Evolutionary conservation across 2,329 filamentous ascomycete genomes (phyloP), one percentile per base, ranked within the genome.

Genomic region (Didymella sp.): DNA sequence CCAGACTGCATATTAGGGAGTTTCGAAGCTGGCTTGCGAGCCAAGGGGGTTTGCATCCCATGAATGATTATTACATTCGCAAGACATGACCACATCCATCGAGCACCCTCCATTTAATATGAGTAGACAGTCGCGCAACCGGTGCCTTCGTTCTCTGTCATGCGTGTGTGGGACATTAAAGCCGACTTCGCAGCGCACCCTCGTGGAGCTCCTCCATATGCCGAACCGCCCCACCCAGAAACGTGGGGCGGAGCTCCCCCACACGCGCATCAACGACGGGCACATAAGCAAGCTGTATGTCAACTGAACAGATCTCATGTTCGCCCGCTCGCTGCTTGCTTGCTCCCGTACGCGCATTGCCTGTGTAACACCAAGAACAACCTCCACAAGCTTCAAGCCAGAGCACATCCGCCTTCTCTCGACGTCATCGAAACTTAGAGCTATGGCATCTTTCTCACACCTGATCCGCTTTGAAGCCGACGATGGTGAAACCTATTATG

Each of bases 401-500:
- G 19, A 9, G 4, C 12, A 35, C n/a, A 22, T 19, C 22, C 42
- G 13, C 15, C 41, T 38, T 42, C 24, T 52, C 19, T 49, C 43
- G 21, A 57, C 48, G 31, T 51, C 44, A 52, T 52, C 38, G 19
- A 47, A 13, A 37, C 12, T 31, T 6, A 38, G 22, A 44, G 55
- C 35, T 13, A 69, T 68, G 68, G 56, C 66, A 24, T 40, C 64
- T 8, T 76, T 76, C 49, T 68, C 74, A 41, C 63, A 73, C 22
- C 55, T 76, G 40, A 72, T 76, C 17, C 63, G 74, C 1, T 76
- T 76, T 48, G 55, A 69, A 30, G 64, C 60, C 21, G 58, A 71
- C 5, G 67, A 70, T 28, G 73, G 72, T 2, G 67, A 71, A 44
- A 63, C 59, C 0, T 61, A 66, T 13, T 75, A 71, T 55, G 74